A percentile compares a stretch with the other conserved stretches of the same genome.
phyloP scores from a whole-genome alignment of 495 filamentous ascomycete genomes.

The Astrothelium macrocarpum region DNA sequence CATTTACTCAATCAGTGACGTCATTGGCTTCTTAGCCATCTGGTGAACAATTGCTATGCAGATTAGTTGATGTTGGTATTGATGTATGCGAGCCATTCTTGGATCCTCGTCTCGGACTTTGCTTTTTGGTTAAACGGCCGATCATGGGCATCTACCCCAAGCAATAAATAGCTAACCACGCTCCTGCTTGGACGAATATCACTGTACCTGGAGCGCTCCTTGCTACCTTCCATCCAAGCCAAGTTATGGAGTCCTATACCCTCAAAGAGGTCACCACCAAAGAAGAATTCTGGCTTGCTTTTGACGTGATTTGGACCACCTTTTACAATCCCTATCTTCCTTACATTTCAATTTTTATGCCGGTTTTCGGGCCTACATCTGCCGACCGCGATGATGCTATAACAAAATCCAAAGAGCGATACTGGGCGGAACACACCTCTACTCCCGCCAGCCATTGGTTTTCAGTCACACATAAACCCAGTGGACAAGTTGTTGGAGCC shows the following conservation, averaged over 20 bases:
- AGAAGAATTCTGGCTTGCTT: not conserved
- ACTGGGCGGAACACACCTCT: slow-evolving; percentile 9
- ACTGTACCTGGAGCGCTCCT: no score
- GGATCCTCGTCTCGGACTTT: no score
- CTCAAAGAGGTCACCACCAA: not conserved
- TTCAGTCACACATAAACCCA: slow-evolving; percentile 10
- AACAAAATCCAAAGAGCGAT: slow-evolving; percentile 12
- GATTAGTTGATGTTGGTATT: no score
- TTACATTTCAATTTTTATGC: not conserved
- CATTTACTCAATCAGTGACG: no score
- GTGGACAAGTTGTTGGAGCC: slow-evolving; percentile 9
- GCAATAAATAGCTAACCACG: no score
- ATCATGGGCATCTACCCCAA: no score
- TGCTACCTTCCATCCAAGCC: no score
- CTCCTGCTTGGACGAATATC: no score
- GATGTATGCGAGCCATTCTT: no score
- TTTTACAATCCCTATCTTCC: not conserved
- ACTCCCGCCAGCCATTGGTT: slow-evolving; percentile 16
- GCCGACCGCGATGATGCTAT: not conserved
- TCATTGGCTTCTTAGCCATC: no score
- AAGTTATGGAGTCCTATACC: not conserved
- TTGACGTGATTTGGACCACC: not conserved
- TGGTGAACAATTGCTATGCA: no score
- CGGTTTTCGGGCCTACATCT: not conserved
- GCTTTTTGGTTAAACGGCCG: no score